Evolutionary conservation across 2,329 filamentous ascomycete species (phyloP).

Genomic region (Rhynchosporium graminicola): DNA sequence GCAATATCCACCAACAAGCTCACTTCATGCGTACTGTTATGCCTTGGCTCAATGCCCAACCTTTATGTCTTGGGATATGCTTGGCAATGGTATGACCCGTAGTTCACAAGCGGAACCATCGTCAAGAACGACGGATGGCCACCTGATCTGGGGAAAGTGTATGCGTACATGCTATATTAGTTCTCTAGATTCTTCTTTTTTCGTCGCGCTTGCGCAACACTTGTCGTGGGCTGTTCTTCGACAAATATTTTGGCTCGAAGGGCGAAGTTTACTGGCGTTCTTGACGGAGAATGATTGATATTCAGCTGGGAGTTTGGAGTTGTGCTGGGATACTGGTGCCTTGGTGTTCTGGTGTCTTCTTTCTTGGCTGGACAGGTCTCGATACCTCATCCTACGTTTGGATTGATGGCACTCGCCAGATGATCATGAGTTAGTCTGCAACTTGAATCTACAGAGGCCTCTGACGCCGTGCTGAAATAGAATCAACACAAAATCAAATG

Average conservation of each 20-base stretch:
- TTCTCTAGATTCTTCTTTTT: not conserved
- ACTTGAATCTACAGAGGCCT: too few species aligned
- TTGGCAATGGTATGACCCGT: conserved; percentile 11
- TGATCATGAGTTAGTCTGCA: too few species aligned
- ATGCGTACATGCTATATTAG: not conserved
- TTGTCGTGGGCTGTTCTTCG: not conserved
- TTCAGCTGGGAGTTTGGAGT: too few species aligned
- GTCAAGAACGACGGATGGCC: not conserved
- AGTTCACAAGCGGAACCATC: not conserved
- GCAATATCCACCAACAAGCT: not conserved
- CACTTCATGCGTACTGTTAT: not conserved
- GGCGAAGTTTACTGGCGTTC: too few species aligned
- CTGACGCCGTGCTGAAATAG: too few species aligned
- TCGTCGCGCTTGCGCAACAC: not conserved
- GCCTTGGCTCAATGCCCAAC: conserved; percentile 8
- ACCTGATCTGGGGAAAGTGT: not conserved
- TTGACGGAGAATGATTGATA: too few species aligned
- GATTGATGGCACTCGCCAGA: too few species aligned
- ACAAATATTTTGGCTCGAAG: not conserved
- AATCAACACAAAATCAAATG: too few species aligned
- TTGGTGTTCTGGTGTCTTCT: too few species aligned
- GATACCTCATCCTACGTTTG: too few species aligned
- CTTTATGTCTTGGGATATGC: conserved; percentile 4
- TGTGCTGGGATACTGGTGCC: too few species aligned
- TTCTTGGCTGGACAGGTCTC: too few species aligned